Percentiles rank a stretch among this genome's conserved stretches.
Evolutionary conservation across 768 basidiomycete species (phyloP).

Genomic region (Lactarius tabidus): DNA sequence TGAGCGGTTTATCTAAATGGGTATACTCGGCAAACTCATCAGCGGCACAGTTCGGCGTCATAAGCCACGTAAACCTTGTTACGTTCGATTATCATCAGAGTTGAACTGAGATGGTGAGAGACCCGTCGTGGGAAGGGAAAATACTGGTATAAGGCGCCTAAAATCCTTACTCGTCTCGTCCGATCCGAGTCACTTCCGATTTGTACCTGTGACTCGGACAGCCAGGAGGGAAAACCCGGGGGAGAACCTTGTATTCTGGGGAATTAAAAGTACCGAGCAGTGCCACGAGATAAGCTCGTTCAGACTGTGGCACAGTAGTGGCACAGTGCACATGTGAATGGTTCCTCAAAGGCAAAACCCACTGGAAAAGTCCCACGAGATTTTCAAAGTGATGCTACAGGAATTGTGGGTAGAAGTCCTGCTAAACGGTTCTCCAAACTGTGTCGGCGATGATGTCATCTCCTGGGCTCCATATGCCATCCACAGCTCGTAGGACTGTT

Average conservation of each 20-base stretch:
- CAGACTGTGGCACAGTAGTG: background rate
- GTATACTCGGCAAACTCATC: background rate
- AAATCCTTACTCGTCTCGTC: background rate
- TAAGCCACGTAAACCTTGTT: background rate
- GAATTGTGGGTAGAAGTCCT: background rate
- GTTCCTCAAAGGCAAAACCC: background rate
- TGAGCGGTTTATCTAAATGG: conserved; percentile 15
- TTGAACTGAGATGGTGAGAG: background rate
- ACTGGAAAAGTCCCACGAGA: conserved; percentile 4
- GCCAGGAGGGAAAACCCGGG: background rate
- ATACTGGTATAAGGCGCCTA: background rate
- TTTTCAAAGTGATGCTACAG: background rate
- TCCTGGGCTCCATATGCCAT: conserved; percentile 32
- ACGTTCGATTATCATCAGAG: background rate
- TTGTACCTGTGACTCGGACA: background rate
- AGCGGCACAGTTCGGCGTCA: background rate
- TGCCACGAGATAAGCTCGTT: conserved; percentile 9
- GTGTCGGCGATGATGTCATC: conserved; percentile 24
- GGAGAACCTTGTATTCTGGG: background rate
- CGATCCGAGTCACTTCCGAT: too few species aligned
- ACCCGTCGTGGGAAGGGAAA: background rate
- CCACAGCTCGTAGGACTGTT: conserved; percentile 40
- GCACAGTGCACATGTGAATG: background rate
- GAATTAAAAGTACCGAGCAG: background rate
- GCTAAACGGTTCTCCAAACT: conserved; percentile 17